phyloP scores from a whole-genome alignment of 1,284 basidiomycete genomes.

The Leccinum subatratum region DNA sequence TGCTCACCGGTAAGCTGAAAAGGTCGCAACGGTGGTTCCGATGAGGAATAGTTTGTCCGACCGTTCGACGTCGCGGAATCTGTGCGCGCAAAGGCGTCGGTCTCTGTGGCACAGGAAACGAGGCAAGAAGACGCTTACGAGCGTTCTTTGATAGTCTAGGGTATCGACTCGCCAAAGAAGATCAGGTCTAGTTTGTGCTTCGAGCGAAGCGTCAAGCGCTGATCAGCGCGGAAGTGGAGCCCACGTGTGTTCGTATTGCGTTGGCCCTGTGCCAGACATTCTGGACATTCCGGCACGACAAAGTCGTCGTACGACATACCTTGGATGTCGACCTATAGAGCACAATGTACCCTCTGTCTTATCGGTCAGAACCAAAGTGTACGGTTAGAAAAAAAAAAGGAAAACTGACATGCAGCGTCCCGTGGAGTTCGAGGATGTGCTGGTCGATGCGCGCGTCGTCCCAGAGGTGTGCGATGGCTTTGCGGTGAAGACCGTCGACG shows the following conservation, averaged over 20 bases:
- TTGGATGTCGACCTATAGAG: conserved; percentile 67
- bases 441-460: conserved; percentile 36
- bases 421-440: conserved; percentile 80
- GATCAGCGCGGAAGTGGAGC: background rate
- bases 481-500: conserved; percentile 86
- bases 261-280: conserved; percentile 54
- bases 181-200: conserved; percentile 79
- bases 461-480: conserved; percentile 50
- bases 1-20: conserved; percentile 76
- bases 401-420: conserved; percentile 70
- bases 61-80: conserved; percentile 57
- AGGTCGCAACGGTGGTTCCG: conserved; percentile 88
- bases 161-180: conserved; percentile 87
- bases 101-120: background rate
- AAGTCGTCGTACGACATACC: conserved; percentile 74
- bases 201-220: conserved; percentile 23
- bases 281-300: conserved; percentile 71
- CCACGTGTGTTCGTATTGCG: conserved; percentile 47
- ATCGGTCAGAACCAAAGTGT: conserved; percentile 8
- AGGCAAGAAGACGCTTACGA: conserved; percentile 53
- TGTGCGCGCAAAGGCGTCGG: conserved; percentile 26
- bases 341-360: conserved; percentile 66
- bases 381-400: no score
- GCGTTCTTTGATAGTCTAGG: conserved; percentile 53
- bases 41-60: conserved; percentile 71